phyloP scores from a whole-genome alignment of 805 yeast genomes.

The Lipomyces anomalus region DNA sequence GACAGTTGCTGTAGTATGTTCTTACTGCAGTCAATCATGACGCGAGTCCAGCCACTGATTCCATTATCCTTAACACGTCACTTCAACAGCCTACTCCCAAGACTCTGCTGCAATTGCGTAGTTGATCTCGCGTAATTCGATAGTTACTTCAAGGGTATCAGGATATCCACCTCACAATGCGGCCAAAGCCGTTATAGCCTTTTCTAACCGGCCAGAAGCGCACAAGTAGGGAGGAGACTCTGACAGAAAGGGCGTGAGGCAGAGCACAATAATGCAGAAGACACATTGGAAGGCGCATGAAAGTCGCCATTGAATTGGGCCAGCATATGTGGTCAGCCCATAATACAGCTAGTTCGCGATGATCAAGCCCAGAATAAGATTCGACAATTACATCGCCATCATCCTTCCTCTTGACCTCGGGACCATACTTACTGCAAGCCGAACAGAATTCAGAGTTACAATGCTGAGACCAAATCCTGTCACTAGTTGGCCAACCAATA shows the following conservation, averaged over 20 bases:
- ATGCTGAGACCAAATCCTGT: slow-evolving; percentile 56
- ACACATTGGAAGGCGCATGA: slow-evolving; percentile 61
- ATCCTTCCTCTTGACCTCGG: slow-evolving; percentile 75
- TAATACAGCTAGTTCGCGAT: slow-evolving; percentile 65
- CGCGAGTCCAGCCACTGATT: slow-evolving; percentile 4
- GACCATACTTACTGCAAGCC: slow-evolving; percentile 74
- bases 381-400: slow-evolving; percentile 58
- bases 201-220: slow-evolving; percentile 48
- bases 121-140: background rate
- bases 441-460: slow-evolving; percentile 46
- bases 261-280: slow-evolving; percentile 53
- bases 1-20: slow-evolving; percentile 13
- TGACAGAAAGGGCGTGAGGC: slow-evolving; percentile 54
- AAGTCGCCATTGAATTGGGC: slow-evolving; percentile 53
- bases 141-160: slow-evolving; percentile 1
- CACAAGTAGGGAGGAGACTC: slow-evolving; percentile 68
- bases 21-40: slow-evolving; percentile 8
- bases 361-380: slow-evolving; percentile 61
- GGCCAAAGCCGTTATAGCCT: slow-evolving; percentile 37
- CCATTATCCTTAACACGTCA: background rate
- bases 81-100: background rate
- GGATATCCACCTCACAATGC: slow-evolving; percentile 9
- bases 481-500: slow-evolving; percentile 46
- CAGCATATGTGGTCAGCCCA: slow-evolving; percentile 48
- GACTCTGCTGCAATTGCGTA: background rate